Evolutionary conservation across 202 grass and related monocot genomes (phyloP).

Genomic region (Panicum virgatum): DNA sequence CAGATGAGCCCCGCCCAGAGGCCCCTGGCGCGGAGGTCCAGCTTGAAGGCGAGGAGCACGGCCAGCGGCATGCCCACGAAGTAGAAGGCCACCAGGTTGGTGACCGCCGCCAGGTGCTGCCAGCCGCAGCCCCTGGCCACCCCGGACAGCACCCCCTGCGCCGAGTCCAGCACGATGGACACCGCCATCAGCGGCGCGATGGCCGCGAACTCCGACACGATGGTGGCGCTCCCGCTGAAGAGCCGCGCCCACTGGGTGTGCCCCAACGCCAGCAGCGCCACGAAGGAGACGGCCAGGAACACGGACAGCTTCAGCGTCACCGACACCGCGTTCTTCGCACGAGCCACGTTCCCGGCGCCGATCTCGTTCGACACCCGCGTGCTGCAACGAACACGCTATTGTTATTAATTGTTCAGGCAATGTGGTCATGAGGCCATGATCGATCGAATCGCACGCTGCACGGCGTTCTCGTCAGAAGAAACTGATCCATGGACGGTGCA

Average conservation of each 20-base stretch:
- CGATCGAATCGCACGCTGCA: no score
- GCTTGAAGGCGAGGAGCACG: slow-evolving; percentile 74
- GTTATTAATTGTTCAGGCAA: no score
- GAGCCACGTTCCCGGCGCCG: slow-evolving; percentile 58
- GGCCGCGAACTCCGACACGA: slow-evolving; percentile 57
- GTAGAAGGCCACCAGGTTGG: slow-evolving; percentile 95
- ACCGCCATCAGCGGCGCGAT: slow-evolving; percentile 61
- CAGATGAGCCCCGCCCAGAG: slow-evolving; percentile 75
- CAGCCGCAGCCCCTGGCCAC: slow-evolving; percentile 89
- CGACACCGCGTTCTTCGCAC: slow-evolving; percentile 68
- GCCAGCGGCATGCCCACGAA: slow-evolving; percentile 73
- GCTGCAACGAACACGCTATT: no score
- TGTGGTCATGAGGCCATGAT: no score
- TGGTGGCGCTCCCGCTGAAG: slow-evolving; percentile 64
- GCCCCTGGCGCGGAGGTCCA: slow-evolving; percentile 57
- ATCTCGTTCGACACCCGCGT: slow-evolving; percentile 90
- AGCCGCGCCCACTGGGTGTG: slow-evolving; percentile 68
- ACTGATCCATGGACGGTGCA: background rate
- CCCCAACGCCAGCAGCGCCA: slow-evolving; percentile 57
- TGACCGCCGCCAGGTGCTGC: slow-evolving; percentile 82
- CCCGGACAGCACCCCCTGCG: slow-evolving; percentile 82
- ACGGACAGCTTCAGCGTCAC: slow-evolving; percentile 86
- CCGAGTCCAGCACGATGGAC: slow-evolving; percentile 81
- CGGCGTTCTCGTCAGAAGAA: background rate
- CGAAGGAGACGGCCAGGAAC: slow-evolving; percentile 55